Base-by-base conservation (phyloP, 768 basidiomycete species). In the Suillus bovinus region DNA sequence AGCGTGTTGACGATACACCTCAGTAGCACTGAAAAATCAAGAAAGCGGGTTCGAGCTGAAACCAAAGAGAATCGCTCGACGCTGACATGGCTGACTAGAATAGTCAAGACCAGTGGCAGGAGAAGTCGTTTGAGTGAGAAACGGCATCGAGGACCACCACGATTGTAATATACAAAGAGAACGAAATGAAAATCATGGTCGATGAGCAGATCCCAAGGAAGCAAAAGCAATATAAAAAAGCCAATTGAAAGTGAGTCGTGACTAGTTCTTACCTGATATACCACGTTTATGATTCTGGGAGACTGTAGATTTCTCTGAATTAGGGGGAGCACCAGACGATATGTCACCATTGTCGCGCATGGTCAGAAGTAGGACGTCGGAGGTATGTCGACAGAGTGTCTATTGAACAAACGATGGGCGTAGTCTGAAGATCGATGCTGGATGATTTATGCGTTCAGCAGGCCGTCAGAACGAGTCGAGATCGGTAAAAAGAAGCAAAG, bases 311-410 rank as follows among this genome's bases (percentile, higher is more conserved):
- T 55, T 61, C 10, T 61, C 60, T 22, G 61, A 24, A 10, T 29
- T n/a, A 29, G 7, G 29, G 54, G 27, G 13, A 27, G 55, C 20
- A 17, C 27, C 59, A 14, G 52, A 33, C 4, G 47, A 50, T 31
- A 31, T 31, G 8, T 34, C 38, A 6, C 34, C 50, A 52, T 31
- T 20, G 6, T 24, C 41, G 27, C 53, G 36, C 62, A 63, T 63
- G 17, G 54, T 63, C 38, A 60, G 39, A n/a, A 41, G 55, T 27
- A 59, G 14, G n/a, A n/a, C n/a, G 54, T 63, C 38, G 60, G 39
- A n/a, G 33, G 55, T 27, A 59, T 8, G 59, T n/a, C 24, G n/a
- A 24, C 39, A 17, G 50, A 54, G 42, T 46, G 52, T 33, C 49
- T 42, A 47, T 47, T 54, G 46, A 58, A 59, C 14, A 54, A 44